Conservation (phyloP, 2,329 filamentous ascomycete genomes). For the Fusarium sp. region DNA sequence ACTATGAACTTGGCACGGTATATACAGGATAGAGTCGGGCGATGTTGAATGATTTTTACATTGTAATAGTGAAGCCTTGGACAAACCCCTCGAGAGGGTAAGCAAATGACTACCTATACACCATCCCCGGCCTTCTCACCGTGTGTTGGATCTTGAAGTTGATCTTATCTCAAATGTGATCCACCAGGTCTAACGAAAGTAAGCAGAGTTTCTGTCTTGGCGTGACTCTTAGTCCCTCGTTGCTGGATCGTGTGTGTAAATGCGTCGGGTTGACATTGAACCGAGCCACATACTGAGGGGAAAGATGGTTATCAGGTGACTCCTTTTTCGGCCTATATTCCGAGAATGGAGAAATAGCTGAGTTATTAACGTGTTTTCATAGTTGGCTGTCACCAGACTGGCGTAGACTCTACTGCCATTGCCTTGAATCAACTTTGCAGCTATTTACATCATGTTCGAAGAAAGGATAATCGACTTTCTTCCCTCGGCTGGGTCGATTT, state of each 20-base stretch:
- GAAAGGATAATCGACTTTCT: slow-evolving; percentile 18
- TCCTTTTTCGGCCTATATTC: not conserved
- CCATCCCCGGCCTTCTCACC: not conserved
- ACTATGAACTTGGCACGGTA: not conserved
- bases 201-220: not conserved
- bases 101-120: not conserved
- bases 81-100: too few relatives aligned
- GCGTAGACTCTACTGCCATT: too few relatives aligned
- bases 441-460: slow-evolving; percentile 17
- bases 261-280: not conserved
- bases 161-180: not conserved
- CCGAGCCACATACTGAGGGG: slow-evolving; percentile 15
- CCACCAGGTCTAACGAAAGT: not conserved
- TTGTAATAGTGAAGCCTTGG: too few relatives aligned
- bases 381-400: too few relatives aligned
- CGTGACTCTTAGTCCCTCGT: not conserved
- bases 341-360: not conserved
- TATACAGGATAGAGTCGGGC: too few relatives aligned
- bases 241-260: not conserved
- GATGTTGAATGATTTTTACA: too few relatives aligned
- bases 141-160: not conserved
- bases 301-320: slow-evolving; percentile 5
- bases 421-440: not conserved
- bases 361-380: not conserved
- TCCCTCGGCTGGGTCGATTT: not conserved